Evolutionary conservation across 2,329 filamentous ascomycete species (phyloP).

Genomic region (Escovopsis weberi): DNA sequence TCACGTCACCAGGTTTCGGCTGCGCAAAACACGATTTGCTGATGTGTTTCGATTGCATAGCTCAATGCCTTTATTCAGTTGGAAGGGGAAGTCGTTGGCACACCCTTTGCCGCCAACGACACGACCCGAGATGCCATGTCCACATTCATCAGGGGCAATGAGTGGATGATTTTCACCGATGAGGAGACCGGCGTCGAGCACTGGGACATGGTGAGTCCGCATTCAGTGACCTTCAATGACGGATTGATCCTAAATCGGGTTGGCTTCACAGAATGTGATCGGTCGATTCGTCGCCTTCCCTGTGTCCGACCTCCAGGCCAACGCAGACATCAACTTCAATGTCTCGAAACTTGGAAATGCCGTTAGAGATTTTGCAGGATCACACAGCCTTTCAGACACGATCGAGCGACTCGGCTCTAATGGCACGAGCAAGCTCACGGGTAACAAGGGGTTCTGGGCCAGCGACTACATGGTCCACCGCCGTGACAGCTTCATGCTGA

Average conservation of each 20-base stretch:
- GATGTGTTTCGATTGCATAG: not conserved
- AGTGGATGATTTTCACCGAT: constrained; percentile 12
- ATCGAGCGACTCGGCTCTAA: constrained; percentile 9
- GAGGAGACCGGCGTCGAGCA: constrained; percentile 6
- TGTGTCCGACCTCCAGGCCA: constrained; percentile 10
- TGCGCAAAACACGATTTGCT: not conserved
- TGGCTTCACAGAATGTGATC: constrained; percentile 8
- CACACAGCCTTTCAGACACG: constrained; percentile 5
- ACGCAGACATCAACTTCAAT: constrained; percentile 13
- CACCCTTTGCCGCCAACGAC: constrained; percentile 8
- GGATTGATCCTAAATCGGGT: not conserved
- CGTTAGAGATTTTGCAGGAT: constrained; percentile 8
- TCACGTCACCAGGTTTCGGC: too few relatives aligned
- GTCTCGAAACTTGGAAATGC: constrained; percentile 9
- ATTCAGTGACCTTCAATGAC: not conserved
- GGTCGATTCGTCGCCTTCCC: constrained; percentile 12
- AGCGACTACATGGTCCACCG: constrained; percentile 13
- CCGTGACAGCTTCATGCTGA: constrained; percentile 5
- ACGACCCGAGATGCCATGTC: constrained; percentile 9
- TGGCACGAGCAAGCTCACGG: constrained; percentile 10
- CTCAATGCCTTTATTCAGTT: constrained; percentile 13
- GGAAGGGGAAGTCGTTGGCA: constrained; percentile 9
- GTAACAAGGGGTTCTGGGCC: constrained; percentile 12
- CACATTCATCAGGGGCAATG: constrained; percentile 8
- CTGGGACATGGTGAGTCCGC: constrained; percentile 10